Evolutionary conservation across 768 basidiomycete species (phyloP), one percentile per base, ranked within the genome.

Genomic region (Panellus pusillus): DNA sequence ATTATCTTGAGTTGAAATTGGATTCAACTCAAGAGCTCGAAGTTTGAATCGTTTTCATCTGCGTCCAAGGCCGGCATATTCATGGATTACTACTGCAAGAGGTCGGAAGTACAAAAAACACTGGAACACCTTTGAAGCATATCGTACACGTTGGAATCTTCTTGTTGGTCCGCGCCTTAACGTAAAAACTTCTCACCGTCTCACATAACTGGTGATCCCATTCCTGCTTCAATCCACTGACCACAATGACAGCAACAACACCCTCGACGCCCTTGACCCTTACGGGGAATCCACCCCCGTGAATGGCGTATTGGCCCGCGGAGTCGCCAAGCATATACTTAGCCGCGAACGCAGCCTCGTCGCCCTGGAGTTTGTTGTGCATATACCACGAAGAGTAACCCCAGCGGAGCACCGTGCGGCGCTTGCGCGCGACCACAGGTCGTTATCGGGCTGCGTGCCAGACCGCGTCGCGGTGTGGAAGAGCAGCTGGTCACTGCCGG

Each of bases 261-360:
- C 69, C 68, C 20, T 73, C 70, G n/a, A 72, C 66, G 12, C 62
- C 61, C 54, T 54, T 63, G 35, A 73, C 70, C 19, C 66, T 52
- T 19, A 73, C 57, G 2, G 72, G 72, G 44, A 72, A 65, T 6
- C 66, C 71, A 1, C 72, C 70, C 1, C 70, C 68, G 32, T 70
- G 67, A 40, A 66, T 66, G 6, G 55, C 65, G 47, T 71, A 71
- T 36, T 54, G 38, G 9, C 65, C 66, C 28, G 70, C 60, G 38
- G 43, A 56, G 29, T 68, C 66, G 14, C 54, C 57, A 49, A 69
- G 50, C 61, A 61, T 60, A 27, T 58, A 72, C 40, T 46, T 60
- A 2, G 49, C 55, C n/a, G 55, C 38, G 59, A 57, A 53, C 29
- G n/a, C 6, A 40, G 9, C 48, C 50, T 61, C 32, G 47, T 54